Conservation (phyloP, 2,329 filamentous ascomycete species). For the Beauveria rudraprayagi region DNA sequence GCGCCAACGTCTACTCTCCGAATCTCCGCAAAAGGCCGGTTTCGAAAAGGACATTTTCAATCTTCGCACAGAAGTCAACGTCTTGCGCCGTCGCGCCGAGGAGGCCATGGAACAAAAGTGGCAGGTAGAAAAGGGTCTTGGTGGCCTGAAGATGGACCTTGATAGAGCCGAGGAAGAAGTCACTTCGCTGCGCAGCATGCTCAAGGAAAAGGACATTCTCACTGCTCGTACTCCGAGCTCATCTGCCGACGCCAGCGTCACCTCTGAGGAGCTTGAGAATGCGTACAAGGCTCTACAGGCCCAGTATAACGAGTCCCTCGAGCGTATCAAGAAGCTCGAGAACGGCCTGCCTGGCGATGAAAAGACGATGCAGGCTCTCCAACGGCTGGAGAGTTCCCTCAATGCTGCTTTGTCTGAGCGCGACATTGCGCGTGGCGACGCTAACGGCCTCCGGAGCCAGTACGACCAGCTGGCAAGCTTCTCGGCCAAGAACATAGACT, state of each 20-base stretch:
- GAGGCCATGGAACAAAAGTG: slow-evolving; percentile 94
- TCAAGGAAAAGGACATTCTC: slow-evolving; percentile 75
- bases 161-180: slow-evolving; percentile 94
- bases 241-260: slow-evolving; percentile 33
- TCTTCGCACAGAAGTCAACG: slow-evolving; percentile 75
- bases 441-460: slow-evolving; percentile 51
- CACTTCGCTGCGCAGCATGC: slow-evolving; percentile 65
- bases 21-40: slow-evolving; percentile 63
- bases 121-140: slow-evolving; percentile 85
- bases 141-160: slow-evolving; percentile 89
- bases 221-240: slow-evolving; percentile 41
- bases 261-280: slow-evolving; percentile 62
- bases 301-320: slow-evolving; percentile 59
- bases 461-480: slow-evolving; percentile 48
- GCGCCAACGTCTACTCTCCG: slow-evolving; percentile 61
- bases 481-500: slow-evolving; percentile 48
- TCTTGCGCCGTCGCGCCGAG: slow-evolving; percentile 77
- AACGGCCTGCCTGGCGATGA: slow-evolving; percentile 40
- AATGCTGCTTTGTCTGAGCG: slow-evolving; percentile 62
- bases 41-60: slow-evolving; percentile 78
- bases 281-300: slow-evolving; percentile 69
- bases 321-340: slow-evolving; percentile 59
- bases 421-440: slow-evolving; percentile 61
- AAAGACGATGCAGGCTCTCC: slow-evolving; percentile 54
- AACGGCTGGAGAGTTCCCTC: slow-evolving; percentile 60